These are phyloP conservation scores for Talaromyces ruber DNA, from an alignment of 495 filamentous ascomycete genomes.

Conservation along the genomic window DNA sequence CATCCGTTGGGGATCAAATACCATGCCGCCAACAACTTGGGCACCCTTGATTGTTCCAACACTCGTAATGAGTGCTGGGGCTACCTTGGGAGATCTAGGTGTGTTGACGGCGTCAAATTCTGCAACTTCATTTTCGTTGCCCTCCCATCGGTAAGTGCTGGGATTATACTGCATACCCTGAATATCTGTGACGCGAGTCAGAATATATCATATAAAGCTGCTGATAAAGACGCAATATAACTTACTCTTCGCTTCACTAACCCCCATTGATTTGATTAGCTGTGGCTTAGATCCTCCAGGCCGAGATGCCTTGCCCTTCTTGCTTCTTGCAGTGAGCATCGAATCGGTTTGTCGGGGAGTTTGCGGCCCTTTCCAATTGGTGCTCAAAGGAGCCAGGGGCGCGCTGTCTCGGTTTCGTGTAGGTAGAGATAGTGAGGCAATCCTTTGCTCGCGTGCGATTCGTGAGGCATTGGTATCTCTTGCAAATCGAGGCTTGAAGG, in stretches of 20 bases:
- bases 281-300: conserved; percentile 53
- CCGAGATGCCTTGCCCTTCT: conserved; percentile 44
- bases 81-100: conserved; percentile 51
- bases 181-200: conserved; percentile 46
- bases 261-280: conserved; percentile 62
- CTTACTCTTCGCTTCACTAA: conserved; percentile 61
- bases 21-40: conserved; percentile 89
- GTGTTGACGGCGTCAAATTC: conserved; percentile 55
- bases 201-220: conserved; percentile 13
- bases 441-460: conserved; percentile 79
- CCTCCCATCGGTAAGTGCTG: conserved; percentile 78
- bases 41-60: conserved; percentile 65
- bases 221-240: conserved; percentile 7
- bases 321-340: conserved; percentile 35
- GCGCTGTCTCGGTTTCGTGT: conserved; percentile 37
- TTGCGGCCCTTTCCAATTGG: conserved; percentile 74
- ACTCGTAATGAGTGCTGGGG: conserved; percentile 90
- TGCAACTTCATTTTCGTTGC: conserved; percentile 76
- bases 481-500: conserved; percentile 71
- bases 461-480: conserved; percentile 86
- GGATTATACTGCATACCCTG: conserved; percentile 97
- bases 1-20: conserved; percentile 95
- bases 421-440: conserved; percentile 40
- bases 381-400: conserved; percentile 55
- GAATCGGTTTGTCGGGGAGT: conserved; percentile 43